A percentile compares a stretch with the other conserved stretches of the same genome.
phyloP scores from a whole-genome alignment of 768 basidiomycete genomes.

The Gyrodon lividus region DNA sequence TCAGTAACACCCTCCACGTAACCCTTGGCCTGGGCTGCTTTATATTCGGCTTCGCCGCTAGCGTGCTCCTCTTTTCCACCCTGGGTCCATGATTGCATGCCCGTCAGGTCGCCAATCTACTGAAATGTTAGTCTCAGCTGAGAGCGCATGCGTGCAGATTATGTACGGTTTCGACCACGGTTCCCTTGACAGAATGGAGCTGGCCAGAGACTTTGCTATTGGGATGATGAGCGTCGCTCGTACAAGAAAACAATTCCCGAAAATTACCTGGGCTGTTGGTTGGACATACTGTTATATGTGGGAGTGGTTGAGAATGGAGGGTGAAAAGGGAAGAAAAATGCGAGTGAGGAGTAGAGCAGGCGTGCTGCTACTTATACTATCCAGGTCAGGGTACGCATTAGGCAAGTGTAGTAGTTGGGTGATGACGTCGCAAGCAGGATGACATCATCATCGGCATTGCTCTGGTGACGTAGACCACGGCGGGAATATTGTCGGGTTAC shows the following conservation, averaged over 20 bases:
- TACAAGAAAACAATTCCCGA: neutral
- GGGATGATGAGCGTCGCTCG: neutral
- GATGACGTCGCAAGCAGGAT: conserved; percentile 21
- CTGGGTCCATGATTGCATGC: conserved; percentile 41
- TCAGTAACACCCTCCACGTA: conserved; percentile 50
- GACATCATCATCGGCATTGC: conserved; percentile 31
- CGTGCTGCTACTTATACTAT: conserved; percentile 25
- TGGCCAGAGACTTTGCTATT: conserved; percentile 36
- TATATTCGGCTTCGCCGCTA: conserved; percentile 47
- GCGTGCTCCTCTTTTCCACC: conserved; percentile 51
- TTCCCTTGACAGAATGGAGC: conserved; percentile 39
- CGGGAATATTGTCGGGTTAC: too few species aligned
- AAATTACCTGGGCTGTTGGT: conserved; percentile 29
- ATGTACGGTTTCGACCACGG: conserved; percentile 33
- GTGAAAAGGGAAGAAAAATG: conserved; percentile 6
- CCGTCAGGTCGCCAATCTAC: conserved; percentile 43
- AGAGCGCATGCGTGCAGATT: neutral
- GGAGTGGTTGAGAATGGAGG: neutral
- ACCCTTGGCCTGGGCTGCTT: conserved; percentile 47
- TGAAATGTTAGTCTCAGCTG: neutral
- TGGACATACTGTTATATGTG: conserved; percentile 5
- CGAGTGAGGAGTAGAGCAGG: neutral
- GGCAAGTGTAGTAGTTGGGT: conserved; percentile 23
- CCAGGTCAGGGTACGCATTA: conserved; percentile 25
- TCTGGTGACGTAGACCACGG: conserved; percentile 22